phyloP scores from a whole-genome alignment of 1,139 yeast species.

The Meyerozyma guilliermondii region DNA sequence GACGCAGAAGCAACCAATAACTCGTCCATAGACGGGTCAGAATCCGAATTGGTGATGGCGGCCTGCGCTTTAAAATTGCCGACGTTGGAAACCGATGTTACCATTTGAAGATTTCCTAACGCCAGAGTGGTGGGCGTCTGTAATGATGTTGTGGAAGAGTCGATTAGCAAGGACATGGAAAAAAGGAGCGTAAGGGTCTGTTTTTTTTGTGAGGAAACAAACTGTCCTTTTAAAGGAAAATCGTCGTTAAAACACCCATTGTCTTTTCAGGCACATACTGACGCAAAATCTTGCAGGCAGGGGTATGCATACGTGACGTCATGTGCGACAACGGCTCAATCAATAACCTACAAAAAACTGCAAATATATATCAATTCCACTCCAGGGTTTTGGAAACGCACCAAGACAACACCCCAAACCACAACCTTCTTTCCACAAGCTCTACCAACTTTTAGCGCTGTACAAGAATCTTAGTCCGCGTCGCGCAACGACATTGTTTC shows the following conservation, averaged over 20 bases:
- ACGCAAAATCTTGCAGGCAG: not conserved
- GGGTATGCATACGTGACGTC: conserved; percentile 1
- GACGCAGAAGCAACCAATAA: not conserved
- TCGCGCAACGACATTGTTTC: not conserved
- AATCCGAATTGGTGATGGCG: not conserved
- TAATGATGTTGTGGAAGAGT: not conserved
- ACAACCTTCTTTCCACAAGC: no score
- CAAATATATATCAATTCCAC: not conserved
- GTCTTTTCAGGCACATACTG: not conserved
- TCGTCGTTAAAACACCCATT: not conserved
- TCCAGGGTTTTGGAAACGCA: no score
- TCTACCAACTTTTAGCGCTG: no score
- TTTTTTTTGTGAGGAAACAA: not conserved
- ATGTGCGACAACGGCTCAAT: no score
- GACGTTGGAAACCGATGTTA: not conserved
- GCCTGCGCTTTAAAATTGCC: not conserved
- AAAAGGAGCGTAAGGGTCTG: not conserved
- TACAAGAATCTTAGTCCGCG: not conserved
- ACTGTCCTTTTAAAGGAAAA: not conserved
- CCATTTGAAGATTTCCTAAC: not conserved
- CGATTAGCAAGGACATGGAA: not conserved
- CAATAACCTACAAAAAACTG: no score
- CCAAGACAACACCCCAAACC: no score
- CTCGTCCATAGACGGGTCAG: not conserved
- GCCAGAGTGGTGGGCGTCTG: not conserved